phyloP scores from a whole-genome alignment of 352 stramenopile species.

The Globisporangium cystogenes region DNA sequence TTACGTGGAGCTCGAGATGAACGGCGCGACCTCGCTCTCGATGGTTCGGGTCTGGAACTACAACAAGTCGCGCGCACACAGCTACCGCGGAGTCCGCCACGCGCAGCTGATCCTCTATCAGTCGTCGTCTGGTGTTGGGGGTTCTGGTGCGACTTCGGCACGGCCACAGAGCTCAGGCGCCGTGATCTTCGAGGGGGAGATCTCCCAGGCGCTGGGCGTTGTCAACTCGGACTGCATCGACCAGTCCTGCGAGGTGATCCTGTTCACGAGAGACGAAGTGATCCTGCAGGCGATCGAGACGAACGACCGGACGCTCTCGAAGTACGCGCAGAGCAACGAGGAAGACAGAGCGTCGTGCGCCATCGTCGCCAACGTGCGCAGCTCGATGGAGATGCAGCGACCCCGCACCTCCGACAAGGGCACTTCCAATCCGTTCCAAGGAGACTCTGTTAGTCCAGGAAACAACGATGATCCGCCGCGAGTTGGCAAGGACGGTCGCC shows the following conservation, averaged over 20 bases:
- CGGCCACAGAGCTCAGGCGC: conserved; percentile 1
- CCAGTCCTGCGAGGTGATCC: conserved; percentile 73
- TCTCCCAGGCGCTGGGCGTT: conserved; percentile 64
- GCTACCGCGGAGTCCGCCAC: conserved; percentile 53
- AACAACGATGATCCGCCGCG: conserved; percentile 6
- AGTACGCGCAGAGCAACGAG: conserved; percentile 26
- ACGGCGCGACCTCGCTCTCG: conserved; percentile 32
- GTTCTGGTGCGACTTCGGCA: neutral
- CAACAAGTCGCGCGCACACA: conserved; percentile 88
- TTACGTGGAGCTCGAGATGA: conserved; percentile 52
- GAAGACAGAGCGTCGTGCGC: conserved; percentile 40
- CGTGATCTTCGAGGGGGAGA: conserved; percentile 84
- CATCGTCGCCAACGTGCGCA: conserved; percentile 28
- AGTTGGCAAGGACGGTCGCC: conserved; percentile 21
- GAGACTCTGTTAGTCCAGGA: conserved; percentile 8
- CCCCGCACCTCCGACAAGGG: conserved; percentile 48
- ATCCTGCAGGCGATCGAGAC: conserved; percentile 69
- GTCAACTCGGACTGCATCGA: conserved; percentile 44
- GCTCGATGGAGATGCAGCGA: conserved; percentile 38
- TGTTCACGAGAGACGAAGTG: conserved; percentile 72
- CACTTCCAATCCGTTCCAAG: conserved; percentile 5
- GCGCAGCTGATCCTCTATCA: conserved; percentile 52
- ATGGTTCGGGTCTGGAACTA: conserved; percentile 93
- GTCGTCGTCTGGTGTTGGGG: neutral
- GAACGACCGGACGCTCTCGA: conserved; percentile 36